Evolutionary conservation across 179 eudicot genomes (phyloP), one percentile per base, ranked within the genome.

Genomic region (Amaranthus tricolor): DNA sequence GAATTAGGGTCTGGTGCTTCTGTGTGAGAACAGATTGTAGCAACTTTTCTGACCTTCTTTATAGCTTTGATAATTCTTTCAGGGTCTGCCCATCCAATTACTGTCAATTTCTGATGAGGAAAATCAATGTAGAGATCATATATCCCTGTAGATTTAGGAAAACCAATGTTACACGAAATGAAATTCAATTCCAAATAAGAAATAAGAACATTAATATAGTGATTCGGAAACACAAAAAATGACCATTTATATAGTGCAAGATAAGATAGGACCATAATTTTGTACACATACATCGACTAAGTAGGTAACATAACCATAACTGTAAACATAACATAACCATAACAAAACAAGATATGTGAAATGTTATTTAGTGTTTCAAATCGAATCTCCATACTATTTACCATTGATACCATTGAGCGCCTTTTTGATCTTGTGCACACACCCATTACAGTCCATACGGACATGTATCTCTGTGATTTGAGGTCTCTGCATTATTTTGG

Each of bases 381-480:
- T 31, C 40, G 40, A 31, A 4, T 31, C 40, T 31, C 40, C 40
- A 31, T 31, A 31, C 3, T 68, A 69, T 89, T 77, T 83, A 89
- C 98, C 97, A 47, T 82, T 79, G 51, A 93, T 84, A 47, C 95
- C 88, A 48, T 88, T 81, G 4, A 93, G 80, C n/a, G 94, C 94
- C 81, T 89, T 93, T 85, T 93, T 93, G 85, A 93, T 83, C 90
- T 91, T 93, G 83, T 91, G 98, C 65, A 91, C 90, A 47, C 98
- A 93, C 43, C 97, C 98, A 51, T 94, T 94, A 73, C 96, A 94
- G 85, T 94, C 98, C 82, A 94, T 90, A 7, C 98, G 81, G 69
- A 94, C 94, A 68, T 84, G 59, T 76, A 93, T 89, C 88, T 90
- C 96, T 0, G 91, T 94, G 72, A 94, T 80, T 74, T 84, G 83